Conservation (phyloP, 2,329 filamentous ascomycete genomes). For the Claviceps digitariae region DNA sequence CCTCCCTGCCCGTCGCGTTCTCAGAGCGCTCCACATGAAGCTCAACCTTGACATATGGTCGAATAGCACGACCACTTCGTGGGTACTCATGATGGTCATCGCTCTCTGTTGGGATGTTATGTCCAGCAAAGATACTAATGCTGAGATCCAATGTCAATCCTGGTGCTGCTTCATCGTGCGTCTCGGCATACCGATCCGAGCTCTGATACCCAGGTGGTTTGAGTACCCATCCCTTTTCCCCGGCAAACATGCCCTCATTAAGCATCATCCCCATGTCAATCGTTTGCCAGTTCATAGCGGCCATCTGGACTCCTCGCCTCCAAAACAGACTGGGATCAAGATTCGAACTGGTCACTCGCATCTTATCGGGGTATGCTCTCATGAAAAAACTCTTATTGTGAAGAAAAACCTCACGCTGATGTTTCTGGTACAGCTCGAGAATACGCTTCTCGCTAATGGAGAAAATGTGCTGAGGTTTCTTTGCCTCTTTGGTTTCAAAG, state of each 20-base stretch:
- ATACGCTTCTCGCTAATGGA: constrained; percentile 81
- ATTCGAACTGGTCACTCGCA: constrained; percentile 77
- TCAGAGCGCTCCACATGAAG: constrained; percentile 59
- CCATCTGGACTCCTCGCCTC: constrained; percentile 94
- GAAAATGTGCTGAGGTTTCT: constrained; percentile 58
- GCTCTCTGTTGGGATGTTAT: constrained; percentile 40
- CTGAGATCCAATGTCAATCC: constrained; percentile 49
- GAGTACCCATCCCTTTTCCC: constrained; percentile 68
- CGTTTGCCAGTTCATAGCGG: constrained; percentile 93
- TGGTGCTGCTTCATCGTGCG: constrained; percentile 31
- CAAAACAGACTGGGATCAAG: constrained; percentile 86
- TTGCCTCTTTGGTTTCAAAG: constrained; percentile 51
- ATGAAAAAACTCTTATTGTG: constrained; percentile 86
- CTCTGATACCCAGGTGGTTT: constrained; percentile 66
- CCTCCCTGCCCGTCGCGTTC: constrained; percentile 17
- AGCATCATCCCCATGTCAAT: constrained; percentile 91
- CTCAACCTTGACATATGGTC: constrained; percentile 65
- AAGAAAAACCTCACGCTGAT: constrained; percentile 61
- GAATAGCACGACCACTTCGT: constrained; percentile 29
- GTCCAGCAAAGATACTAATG: constrained; percentile 64
- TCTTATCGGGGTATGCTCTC: constrained; percentile 75
- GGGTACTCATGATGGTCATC: constrained; percentile 17
- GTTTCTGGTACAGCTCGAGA: constrained; percentile 39
- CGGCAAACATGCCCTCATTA: constrained; percentile 95
- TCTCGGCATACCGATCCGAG: constrained; percentile 23